Conservation (phyloP, 108 stramenopile species). For the Nitzschia sp. region DNA sequence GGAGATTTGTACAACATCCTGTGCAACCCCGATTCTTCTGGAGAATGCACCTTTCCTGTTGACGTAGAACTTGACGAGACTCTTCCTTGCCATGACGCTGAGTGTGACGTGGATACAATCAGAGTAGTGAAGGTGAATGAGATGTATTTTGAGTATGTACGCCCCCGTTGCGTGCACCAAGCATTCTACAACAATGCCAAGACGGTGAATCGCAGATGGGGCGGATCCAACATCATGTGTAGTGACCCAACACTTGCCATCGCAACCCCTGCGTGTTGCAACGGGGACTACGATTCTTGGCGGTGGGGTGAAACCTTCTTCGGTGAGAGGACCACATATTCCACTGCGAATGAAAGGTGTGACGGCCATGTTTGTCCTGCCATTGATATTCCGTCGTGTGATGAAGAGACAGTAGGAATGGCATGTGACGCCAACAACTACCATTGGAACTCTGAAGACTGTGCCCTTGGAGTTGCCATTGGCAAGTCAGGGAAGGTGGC, state of each 20-base stretch:
- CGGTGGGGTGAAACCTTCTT: background rate
- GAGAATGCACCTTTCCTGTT: slow-evolving; percentile 15
- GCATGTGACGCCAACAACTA: background rate
- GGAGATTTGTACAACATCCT: slow-evolving; percentile 20
- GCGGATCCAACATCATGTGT: background rate
- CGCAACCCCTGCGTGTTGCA: background rate
- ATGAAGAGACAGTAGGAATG: background rate
- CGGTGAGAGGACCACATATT: background rate
- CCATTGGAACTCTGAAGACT: slow-evolving; percentile 51
- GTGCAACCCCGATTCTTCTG: slow-evolving; percentile 31
- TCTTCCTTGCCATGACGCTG: slow-evolving; percentile 28
- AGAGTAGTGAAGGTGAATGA: slow-evolving; percentile 46
- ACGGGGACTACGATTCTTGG: background rate
- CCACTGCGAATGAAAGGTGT: background rate
- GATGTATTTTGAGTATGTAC: slow-evolving; percentile 60
- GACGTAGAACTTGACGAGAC: slow-evolving; percentile 13
- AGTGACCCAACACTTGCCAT: background rate
- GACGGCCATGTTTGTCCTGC: background rate
- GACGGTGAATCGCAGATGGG: background rate
- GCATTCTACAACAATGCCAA: slow-evolving; percentile 43
- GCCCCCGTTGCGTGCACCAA: slow-evolving; percentile 50
- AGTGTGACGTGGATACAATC: slow-evolving; percentile 44
- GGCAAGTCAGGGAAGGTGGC: slow-evolving; percentile 49
- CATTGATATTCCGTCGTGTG: background rate
- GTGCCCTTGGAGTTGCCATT: slow-evolving; percentile 50